Percentiles rank a stretch among this genome's conserved stretches.
Evolutionary conservation across 495 filamentous ascomycete species (phyloP).

Genomic region (Achaetomiella virescens): DNA sequence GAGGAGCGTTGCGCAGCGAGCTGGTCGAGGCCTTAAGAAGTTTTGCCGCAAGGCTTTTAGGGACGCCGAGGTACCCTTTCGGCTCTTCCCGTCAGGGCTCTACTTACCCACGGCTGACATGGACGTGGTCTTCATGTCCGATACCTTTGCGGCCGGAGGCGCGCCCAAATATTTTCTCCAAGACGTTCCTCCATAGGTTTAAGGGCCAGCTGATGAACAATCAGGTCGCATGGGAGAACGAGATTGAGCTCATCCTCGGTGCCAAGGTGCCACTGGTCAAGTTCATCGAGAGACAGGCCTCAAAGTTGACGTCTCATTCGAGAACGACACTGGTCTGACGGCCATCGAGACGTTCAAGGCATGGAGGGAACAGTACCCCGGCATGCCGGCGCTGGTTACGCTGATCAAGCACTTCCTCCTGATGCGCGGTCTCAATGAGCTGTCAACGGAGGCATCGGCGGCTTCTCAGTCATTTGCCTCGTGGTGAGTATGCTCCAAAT

Average conservation of each 20-base stretch:
- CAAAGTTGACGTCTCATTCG: constrained; percentile 86
- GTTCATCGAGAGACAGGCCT: constrained; percentile 73
- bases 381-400: constrained; percentile 74
- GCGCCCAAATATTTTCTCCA: constrained; percentile 32
- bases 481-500: constrained; percentile 81
- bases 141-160: constrained; percentile 43
- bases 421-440: constrained; percentile 86
- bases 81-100: constrained; percentile 88
- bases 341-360: constrained; percentile 70
- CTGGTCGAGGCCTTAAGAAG: constrained; percentile 54
- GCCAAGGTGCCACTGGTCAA: constrained; percentile 95
- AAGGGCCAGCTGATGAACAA: constrained; percentile 41
- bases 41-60: constrained; percentile 47
- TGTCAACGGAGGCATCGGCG: constrained; percentile 82
- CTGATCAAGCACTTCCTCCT: constrained; percentile 88
- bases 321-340: constrained; percentile 72
- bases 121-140: constrained; percentile 80
- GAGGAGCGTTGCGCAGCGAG: constrained; percentile 67
- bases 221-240: constrained; percentile 44
- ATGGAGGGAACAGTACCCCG: constrained; percentile 74
- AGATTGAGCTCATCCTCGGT: constrained; percentile 57
- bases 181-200: constrained; percentile 41
- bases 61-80: constrained; percentile 59
- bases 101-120: constrained; percentile 92
- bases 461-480: constrained; percentile 88